Base-by-base conservation (phyloP, 78 protist genomes). In the Salpingoeca rosetta region DNA sequence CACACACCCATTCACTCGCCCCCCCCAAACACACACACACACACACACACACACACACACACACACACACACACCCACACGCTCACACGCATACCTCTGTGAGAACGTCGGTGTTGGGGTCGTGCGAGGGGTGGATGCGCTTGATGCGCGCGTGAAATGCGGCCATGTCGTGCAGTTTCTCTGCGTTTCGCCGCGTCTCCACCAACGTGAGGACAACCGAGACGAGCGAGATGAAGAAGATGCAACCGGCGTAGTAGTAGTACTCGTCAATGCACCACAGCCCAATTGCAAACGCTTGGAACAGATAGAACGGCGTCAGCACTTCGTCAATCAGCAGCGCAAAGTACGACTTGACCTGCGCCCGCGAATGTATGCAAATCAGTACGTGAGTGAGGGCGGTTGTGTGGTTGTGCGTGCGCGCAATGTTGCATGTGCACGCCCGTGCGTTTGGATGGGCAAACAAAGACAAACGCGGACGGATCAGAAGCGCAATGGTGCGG, bases 231-330 rank as follows among this genome's bases (percentile, higher is more conserved):
- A 92, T 91, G 40, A 92, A 39, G 36, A 92, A 39, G 72, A 95
- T 93, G 44, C 90, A 88, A 0, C 28, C 45, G 7, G 97, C 98
- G 75, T 94, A 96, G 84, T 40, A 25, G 80, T 43, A 83, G 89
- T 96, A 96, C 43, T 78, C 85, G 38, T 92, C 94, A 28, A 91
- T 24, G 27, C 41, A 1, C 98, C 98, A 96, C 40, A 96, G 44
- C 28, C 84, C 37, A 44, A 94, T 75, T 43, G 86, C 39, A 40
- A 73, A 85, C 31, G 93, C 39, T 86, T 96, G 98, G 76, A 96
- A 96, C 44, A 96, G 43, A 83, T 90, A 94, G 83, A 96, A 96
- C 43, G 98, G 98, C 87, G 93, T 92, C 73, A 96, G 84, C 0
- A 88, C 88, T 44, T 94, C 94, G 7, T 88, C 93, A 80, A 93